These are phyloP conservation scores for Boechera stricta DNA, from an alignment of 345 rosid genomes.

Conservation along the genomic window DNA sequence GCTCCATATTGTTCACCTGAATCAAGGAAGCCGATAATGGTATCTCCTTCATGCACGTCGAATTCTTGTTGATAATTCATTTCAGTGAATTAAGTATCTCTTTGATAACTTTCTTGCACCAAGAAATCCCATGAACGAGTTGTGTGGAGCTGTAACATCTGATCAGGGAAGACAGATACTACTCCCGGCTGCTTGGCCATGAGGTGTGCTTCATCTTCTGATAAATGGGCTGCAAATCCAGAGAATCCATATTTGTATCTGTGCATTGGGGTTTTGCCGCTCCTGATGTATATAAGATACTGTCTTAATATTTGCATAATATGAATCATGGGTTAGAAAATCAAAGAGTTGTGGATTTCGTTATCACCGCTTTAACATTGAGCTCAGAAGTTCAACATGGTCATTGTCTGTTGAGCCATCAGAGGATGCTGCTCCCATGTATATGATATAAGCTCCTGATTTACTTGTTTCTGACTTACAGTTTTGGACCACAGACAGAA, in stretches of 20 bases:
- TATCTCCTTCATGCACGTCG: constrained; percentile 33
- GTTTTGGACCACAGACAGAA: constrained; percentile 33
- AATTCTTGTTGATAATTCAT: constrained; percentile 20
- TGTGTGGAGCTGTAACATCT: constrained; percentile 40
- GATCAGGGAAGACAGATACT: constrained; percentile 40
- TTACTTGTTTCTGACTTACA: constrained; percentile 27
- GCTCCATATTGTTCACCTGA: constrained; percentile 31
- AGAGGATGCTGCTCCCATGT: constrained; percentile 42
- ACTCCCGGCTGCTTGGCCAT: constrained; percentile 43
- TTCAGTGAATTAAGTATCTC: constrained; percentile 30
- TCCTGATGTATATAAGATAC: constrained; percentile 36
- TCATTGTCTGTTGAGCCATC: constrained; percentile 26
- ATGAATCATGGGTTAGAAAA: constrained; percentile 3
- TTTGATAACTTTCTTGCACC: constrained; percentile 45
- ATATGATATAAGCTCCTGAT: constrained; percentile 39
- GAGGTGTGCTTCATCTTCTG: constrained; percentile 35
- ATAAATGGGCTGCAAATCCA: constrained; percentile 38
- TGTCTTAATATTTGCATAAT: not conserved
- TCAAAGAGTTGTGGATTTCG: constrained; percentile 9
- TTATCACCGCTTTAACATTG: constrained; percentile 32
- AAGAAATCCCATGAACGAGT: constrained; percentile 44
- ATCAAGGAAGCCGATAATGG: constrained; percentile 39
- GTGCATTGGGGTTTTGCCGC: constrained; percentile 27
- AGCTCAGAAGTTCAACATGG: constrained; percentile 38
- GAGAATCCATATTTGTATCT: constrained; percentile 44